Evolutionary conservation across 1,284 basidiomycete species (phyloP), one percentile per base, ranked within the genome.

Genomic region (Ceratobasidium sp.): DNA sequence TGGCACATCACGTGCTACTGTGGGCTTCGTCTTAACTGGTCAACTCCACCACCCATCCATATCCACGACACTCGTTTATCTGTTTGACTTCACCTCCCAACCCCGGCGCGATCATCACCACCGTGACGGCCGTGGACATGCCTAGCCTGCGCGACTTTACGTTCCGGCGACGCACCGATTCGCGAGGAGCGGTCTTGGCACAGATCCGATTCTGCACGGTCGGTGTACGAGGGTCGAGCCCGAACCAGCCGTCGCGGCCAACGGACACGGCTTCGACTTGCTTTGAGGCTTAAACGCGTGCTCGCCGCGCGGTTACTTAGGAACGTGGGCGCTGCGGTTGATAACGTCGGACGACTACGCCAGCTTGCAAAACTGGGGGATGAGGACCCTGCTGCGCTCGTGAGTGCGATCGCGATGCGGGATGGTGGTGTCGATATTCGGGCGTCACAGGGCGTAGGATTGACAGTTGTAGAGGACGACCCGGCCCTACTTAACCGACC

Each of bases 111-210:
- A n/a, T n/a, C n/a, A n/a, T n/a, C n/a, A n/a, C n/a, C n/a, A n/a
- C 92, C 1, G 87, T 97, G 81, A 99, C 97, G 82, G 90, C 95
- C 44, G 91, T 96, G 7, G 97, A 99, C 85, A 91, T 93, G 82
- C 94, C 95, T 0, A 87, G 90, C 10, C 87, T 97, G 28, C 98
- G 95, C 84, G 96, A 98, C 83, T 98, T 95, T 83, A 92, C 93
- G 0, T 97, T 98, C 90, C 94, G 0, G 91, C 96, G 0, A 91
- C 92, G 0, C 95, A 98, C 83, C 93, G 97, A 5, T 96, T 98
- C 82, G 83, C 88, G 2, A 81, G 83, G 64, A 79, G 78, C 57
- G 54, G 69, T 3, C 38, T 42, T 33, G 23, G 69, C 48, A 77
- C 78, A 61, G 82, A 79, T 56, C 48, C 79, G 44, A 67, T 42